These are phyloP conservation scores for Globisporangium orthogonon DNA, from an alignment of 352 stramenopile genomes.

Conservation along the genomic window DNA sequence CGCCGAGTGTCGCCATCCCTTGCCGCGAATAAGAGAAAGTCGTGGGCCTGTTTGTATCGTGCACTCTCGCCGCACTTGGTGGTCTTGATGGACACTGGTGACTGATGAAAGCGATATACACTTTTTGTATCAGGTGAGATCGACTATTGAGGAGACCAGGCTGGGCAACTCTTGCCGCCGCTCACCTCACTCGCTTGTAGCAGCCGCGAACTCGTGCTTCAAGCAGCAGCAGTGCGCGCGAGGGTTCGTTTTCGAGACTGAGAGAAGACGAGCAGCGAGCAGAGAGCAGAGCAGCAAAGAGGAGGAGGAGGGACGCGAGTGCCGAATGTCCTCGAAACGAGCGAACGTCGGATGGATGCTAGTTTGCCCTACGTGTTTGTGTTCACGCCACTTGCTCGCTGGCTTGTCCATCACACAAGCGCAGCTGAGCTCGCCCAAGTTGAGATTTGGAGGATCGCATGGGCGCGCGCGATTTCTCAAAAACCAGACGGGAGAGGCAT, in stretches of 20 bases:
- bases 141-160: background rate
- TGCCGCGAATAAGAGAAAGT: background rate
- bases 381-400: background rate
- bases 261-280: background rate
- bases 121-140: background rate
- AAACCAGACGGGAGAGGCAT: conserved; percentile 1
- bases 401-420: background rate
- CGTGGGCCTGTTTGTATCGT: background rate
- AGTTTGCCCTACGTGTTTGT: background rate
- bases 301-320: background rate
- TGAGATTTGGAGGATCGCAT: background rate
- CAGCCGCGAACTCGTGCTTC: background rate
- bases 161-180: background rate
- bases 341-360: too few species aligned
- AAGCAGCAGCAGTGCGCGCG: background rate
- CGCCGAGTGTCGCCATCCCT: background rate
- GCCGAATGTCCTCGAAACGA: too few species aligned
- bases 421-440: background rate
- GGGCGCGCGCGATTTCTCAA: background rate
- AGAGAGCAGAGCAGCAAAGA: background rate
- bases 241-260: background rate
- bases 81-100: background rate
- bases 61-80: too few species aligned
- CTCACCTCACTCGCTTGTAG: background rate
- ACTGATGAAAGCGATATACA: background rate